Conservation (phyloP, 352 stramenopile genomes). For the Globisporangium abappressorium region DNA sequence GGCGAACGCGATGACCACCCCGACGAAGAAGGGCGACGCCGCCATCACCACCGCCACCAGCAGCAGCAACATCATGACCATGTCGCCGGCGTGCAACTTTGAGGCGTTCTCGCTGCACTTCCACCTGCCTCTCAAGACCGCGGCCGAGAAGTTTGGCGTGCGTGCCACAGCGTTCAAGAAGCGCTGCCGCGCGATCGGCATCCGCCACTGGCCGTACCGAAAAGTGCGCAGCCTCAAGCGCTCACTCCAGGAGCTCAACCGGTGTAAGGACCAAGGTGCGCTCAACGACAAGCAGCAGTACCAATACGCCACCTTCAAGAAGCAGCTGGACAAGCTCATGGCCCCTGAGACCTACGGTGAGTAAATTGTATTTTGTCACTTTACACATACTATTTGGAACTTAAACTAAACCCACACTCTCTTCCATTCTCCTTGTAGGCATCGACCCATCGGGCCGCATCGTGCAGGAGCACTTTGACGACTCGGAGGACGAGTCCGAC, state of each 20-base stretch:
- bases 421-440: conserved; percentile 11
- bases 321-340: conserved; percentile 65
- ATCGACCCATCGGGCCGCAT: conserved; percentile 61
- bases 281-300: conserved; percentile 67
- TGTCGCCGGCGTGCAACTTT: conserved; percentile 66
- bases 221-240: conserved; percentile 74
- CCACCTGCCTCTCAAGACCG: conserved; percentile 62
- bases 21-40: conserved; percentile 22
- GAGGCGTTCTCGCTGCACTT: conserved; percentile 68
- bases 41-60: not conserved
- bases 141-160: conserved; percentile 73
- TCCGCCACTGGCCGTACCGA: conserved; percentile 69
- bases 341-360: conserved; percentile 57
- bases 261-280: conserved; percentile 48
- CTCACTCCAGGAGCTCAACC: conserved; percentile 57
- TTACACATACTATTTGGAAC: not conserved
- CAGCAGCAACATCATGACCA: conserved; percentile 32
- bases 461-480: conserved; percentile 43
- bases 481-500: conserved; percentile 50
- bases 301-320: conserved; percentile 57
- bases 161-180: conserved; percentile 78
- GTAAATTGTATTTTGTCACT: not conserved
- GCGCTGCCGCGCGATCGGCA: conserved; percentile 63
- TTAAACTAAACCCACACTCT: not conserved
- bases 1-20: conserved; percentile 22